phyloP scores from a whole-genome alignment of 1,284 basidiomycete genomes.

The Fistulinella cinereoalba region DNA sequence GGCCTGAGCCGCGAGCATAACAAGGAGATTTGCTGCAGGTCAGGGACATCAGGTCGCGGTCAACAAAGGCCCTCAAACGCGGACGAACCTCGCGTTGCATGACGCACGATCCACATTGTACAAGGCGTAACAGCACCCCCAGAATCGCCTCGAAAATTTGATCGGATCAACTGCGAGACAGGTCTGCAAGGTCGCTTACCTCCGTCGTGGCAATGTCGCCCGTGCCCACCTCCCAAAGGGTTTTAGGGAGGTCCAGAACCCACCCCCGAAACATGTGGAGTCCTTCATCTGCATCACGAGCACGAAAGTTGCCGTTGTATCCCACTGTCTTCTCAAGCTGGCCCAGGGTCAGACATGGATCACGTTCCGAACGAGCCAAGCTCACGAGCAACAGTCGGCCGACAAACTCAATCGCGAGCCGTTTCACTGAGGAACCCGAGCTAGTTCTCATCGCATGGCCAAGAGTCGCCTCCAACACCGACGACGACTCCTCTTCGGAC shows the following conservation, averaged over 20 bases:
- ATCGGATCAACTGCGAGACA: slow-evolving; percentile 11
- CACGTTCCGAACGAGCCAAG: slow-evolving; percentile 1
- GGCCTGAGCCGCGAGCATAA: slow-evolving; percentile 64
- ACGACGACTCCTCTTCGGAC: slow-evolving; percentile 20
- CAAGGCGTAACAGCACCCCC: slow-evolving; percentile 57
- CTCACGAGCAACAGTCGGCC: slow-evolving; percentile 65
- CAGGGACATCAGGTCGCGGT: slow-evolving; percentile 8
- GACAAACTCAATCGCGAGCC: slow-evolving; percentile 68
- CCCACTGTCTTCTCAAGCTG: slow-evolving; percentile 63
- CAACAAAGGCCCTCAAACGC: not conserved
- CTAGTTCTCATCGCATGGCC: slow-evolving; percentile 57
- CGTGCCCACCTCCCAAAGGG: slow-evolving; percentile 78
- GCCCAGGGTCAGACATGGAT: not conserved
- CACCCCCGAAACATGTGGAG: slow-evolving; percentile 52
- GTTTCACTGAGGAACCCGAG: slow-evolving; percentile 62
- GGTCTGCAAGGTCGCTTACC: slow-evolving; percentile 38
- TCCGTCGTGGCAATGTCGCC: slow-evolving; percentile 56
- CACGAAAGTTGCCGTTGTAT: slow-evolving; percentile 51
- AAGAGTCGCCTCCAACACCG: slow-evolving; percentile 49
- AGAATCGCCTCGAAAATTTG: slow-evolving; percentile 48
- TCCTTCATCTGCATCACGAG: slow-evolving; percentile 34
- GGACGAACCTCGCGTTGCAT: slow-evolving; percentile 43
- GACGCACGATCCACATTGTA: slow-evolving; percentile 53
- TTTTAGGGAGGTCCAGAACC: slow-evolving; percentile 68
- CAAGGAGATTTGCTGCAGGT: slow-evolving; percentile 23